Evolutionary conservation across 768 basidiomycete species (phyloP).

Genomic region (Albatrellus ellisii): DNA sequence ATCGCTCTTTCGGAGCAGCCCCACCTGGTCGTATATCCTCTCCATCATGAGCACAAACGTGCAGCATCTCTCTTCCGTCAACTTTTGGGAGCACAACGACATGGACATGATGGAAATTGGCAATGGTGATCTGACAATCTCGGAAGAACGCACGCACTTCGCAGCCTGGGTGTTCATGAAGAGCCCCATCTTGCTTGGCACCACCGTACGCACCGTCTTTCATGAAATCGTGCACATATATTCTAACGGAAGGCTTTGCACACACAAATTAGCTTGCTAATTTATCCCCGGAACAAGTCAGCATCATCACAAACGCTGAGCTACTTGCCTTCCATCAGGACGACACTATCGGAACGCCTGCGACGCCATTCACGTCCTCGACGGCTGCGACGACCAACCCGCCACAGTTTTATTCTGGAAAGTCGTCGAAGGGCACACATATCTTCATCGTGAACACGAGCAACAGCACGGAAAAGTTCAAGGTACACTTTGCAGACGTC

Average conservation of each 20-base stretch:
- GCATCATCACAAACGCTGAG: constrained; percentile 37
- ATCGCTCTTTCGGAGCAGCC: no score
- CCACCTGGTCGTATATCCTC: constrained; percentile 38
- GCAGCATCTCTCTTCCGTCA: constrained; percentile 25
- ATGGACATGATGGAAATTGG: constrained; percentile 46
- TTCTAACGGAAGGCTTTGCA: no score
- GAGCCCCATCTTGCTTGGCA: constrained; percentile 39
- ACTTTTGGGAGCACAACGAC: constrained; percentile 40
- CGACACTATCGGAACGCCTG: constrained; percentile 28
- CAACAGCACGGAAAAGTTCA: constrained; percentile 27
- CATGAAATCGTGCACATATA: background rate
- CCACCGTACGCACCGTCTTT: constrained; percentile 18
- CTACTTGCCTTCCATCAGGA: constrained; percentile 46
- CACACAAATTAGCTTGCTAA: constrained; percentile 27
- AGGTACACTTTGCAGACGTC: constrained; percentile 31
- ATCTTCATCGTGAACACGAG: constrained; percentile 42
- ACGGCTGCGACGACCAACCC: constrained; percentile 28
- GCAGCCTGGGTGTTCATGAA: constrained; percentile 47
- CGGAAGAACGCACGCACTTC: constrained; percentile 43
- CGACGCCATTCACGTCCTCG: constrained; percentile 32
- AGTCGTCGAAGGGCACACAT: constrained; percentile 35
- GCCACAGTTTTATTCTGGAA: constrained; percentile 39
- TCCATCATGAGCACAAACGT: constrained; percentile 32
- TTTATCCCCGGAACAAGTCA: constrained; percentile 28
- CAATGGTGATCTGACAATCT: constrained; percentile 34